phyloP scores from a whole-genome alignment of 2,329 filamentous ascomycete genomes.

The Mycosphaerella arachidis region DNA sequence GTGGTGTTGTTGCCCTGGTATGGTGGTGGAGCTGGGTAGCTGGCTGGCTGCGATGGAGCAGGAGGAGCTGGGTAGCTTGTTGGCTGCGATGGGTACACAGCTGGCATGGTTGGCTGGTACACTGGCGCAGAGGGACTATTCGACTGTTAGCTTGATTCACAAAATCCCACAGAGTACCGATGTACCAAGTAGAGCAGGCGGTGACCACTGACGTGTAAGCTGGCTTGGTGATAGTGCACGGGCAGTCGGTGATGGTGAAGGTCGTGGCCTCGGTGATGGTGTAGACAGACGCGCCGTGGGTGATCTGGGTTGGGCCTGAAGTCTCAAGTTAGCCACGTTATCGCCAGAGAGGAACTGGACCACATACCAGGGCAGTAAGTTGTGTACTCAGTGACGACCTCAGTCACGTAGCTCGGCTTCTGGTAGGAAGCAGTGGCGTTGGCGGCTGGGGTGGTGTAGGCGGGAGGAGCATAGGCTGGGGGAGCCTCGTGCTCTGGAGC shows the following conservation, averaged over 20 bases:
- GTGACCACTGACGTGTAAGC: constrained; percentile 23
- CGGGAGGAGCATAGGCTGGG: neutral
- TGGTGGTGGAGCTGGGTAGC: constrained; percentile 8
- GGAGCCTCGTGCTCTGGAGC: neutral
- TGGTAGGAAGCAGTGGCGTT: neutral
- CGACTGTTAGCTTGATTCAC: neutral
- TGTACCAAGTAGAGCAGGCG: constrained; percentile 21
- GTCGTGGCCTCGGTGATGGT: constrained; percentile 24
- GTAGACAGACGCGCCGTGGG: constrained; percentile 19
- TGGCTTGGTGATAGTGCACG: constrained; percentile 24
- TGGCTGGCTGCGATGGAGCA: neutral
- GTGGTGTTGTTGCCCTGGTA: constrained; percentile 8
- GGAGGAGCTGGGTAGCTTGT: neutral
- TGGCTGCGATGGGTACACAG: constrained; percentile 5
- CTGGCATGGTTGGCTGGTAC: neutral
- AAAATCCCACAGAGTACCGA: neutral
- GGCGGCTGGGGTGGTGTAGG: neutral
- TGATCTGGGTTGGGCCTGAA: constrained; percentile 17
- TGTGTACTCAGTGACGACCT: constrained; percentile 19
- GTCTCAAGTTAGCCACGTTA: constrained; percentile 4
- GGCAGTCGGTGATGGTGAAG: constrained; percentile 24
- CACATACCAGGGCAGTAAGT: neutral
- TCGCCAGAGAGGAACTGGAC: neutral
- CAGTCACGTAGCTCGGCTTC: constrained; percentile 16
- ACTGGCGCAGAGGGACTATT: neutral